Evolutionary conservation across 208 protist genomes (phyloP).

Genomic region (Vickermania spadyakhi): DNA sequence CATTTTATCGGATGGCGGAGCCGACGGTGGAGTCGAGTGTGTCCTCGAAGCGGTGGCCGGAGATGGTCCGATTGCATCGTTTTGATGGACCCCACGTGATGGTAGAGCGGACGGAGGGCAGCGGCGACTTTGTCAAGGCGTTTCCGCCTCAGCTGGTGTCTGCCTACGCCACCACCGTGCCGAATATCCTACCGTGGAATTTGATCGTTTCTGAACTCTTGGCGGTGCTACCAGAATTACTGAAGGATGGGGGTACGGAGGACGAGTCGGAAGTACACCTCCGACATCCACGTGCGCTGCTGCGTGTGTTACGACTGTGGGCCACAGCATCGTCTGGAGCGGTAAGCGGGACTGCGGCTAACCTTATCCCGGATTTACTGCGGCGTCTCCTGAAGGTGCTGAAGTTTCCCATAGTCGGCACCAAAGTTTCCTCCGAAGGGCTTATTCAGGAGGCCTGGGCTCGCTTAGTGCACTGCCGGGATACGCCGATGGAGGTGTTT

Average conservation of each 20-base stretch:
- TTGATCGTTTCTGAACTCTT: neutral
- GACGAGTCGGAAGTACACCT: constrained; percentile 1
- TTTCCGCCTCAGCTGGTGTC: constrained; percentile 51
- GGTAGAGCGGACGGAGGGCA: constrained; percentile 34
- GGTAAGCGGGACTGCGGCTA: constrained; percentile 1
- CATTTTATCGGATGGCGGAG: constrained; percentile 44
- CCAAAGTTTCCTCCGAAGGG: neutral
- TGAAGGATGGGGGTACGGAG: neutral
- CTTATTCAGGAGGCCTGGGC: neutral
- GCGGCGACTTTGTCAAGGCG: constrained; percentile 21
- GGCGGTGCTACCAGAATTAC: neutral
- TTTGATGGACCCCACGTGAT: constrained; percentile 31
- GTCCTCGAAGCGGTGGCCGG: neutral
- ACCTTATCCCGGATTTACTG: neutral
- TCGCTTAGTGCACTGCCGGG: neutral
- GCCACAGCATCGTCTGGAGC: neutral
- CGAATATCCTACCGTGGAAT: neutral
- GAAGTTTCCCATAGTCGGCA: neutral
- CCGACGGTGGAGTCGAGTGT: constrained; percentile 24
- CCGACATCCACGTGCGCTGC: constrained; percentile 9
- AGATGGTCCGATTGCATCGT: constrained; percentile 29
- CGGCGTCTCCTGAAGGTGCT: neutral
- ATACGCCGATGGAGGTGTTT: neutral
- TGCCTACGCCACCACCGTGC: constrained; percentile 1
- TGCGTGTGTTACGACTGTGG: constrained; percentile 31